Base-by-base conservation (phyloP, 768 basidiomycete genomes). In the Austroboletus festivus region DNA sequence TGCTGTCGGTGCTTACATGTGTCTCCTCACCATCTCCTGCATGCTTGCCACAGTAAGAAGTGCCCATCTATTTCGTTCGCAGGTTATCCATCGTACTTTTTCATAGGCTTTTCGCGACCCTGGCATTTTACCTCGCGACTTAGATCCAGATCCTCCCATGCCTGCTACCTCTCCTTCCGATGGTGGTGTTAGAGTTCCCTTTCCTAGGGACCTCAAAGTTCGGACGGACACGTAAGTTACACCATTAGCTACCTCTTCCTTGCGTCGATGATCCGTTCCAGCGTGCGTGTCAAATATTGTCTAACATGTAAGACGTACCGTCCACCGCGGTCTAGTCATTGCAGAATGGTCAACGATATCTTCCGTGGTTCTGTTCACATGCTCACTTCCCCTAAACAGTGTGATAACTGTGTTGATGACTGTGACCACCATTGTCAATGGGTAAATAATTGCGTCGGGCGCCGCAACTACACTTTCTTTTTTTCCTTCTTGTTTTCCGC, bases 361-460 rank as follows among this genome's bases (percentile, higher is more conserved):
- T 34, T 16, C 3, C 0, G 4, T 3, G 26, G 4, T 30, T 20
- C 18, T 33, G 22, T 8, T 28, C 18, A 37, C 18, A 4, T 24
- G 21, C 49, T 64, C 39, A 50, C 28, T 22, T 38, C 16, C 4
- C 38, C n/a, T n/a, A n/a, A 12, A 2, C 56, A 94, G 88, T 99
- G 95, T 63, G 92, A 96, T 58, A 98, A 98, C 63, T 99, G 95
- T 61, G 92, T 97, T 15, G 94, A 97, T 55, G 85, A 86, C 10
- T 97, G 94, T 55, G 93, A 95, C 65, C 89, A 94, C 62, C 91
- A 92, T 62, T 89, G 86, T 53, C 85, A 85, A 62, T 89, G 86
- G 87, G 82, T 99, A 18, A 96, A 97, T 65, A 96, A 93, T 63
- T 98, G 96, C 64, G 79, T 99, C 34, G 96, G 96, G 7, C 81